Percentiles rank a stretch among this genome's conserved stretches.
Evolutionary conservation across 495 filamentous ascomycete species (phyloP).

Genomic region (Apodospora peruviana): DNA sequence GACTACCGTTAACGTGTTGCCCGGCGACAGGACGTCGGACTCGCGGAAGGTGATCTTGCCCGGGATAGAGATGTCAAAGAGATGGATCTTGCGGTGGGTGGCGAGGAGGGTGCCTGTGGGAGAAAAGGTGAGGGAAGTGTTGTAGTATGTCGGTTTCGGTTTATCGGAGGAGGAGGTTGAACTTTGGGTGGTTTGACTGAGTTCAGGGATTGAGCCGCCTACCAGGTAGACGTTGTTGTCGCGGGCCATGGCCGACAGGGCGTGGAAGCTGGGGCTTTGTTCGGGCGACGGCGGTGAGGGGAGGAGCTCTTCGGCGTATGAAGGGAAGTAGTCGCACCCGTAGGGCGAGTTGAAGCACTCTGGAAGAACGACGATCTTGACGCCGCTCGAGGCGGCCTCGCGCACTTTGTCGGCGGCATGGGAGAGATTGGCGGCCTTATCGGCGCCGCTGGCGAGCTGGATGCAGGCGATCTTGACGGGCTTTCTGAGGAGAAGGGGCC

Average conservation of each 20-base stretch:
- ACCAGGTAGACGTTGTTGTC: slow-evolving; percentile 75
- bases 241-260: slow-evolving; percentile 69
- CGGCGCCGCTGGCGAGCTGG: slow-evolving; percentile 71
- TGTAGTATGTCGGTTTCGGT: slow-evolving; percentile 68
- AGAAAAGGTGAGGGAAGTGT: slow-evolving; percentile 80
- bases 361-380: slow-evolving; percentile 64
- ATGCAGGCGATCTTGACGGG: slow-evolving; percentile 77
- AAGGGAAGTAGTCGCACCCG: slow-evolving; percentile 82
- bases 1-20: slow-evolving; percentile 73
- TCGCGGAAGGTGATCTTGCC: slow-evolving; percentile 90
- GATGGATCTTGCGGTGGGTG: slow-evolving; percentile 86
- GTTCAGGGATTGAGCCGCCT: slow-evolving; percentile 90
- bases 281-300: slow-evolving; percentile 67
- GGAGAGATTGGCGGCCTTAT: slow-evolving; percentile 79
- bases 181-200: slow-evolving; percentile 30
- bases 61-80: slow-evolving; percentile 99
- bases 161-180: background rate
- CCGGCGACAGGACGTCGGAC: slow-evolving; percentile 79
- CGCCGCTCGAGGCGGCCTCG: slow-evolving; percentile 70
- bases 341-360: slow-evolving; percentile 99
- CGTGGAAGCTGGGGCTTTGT: slow-evolving; percentile 77
- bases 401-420: slow-evolving; percentile 77
- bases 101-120: slow-evolving; percentile 73
- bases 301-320: slow-evolving; percentile 83
- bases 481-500: slow-evolving; percentile 55